These are phyloP conservation scores for Xylariaceae sp. DNA, from an alignment of 2,329 filamentous ascomycete genomes.

Conservation along the genomic window DNA sequence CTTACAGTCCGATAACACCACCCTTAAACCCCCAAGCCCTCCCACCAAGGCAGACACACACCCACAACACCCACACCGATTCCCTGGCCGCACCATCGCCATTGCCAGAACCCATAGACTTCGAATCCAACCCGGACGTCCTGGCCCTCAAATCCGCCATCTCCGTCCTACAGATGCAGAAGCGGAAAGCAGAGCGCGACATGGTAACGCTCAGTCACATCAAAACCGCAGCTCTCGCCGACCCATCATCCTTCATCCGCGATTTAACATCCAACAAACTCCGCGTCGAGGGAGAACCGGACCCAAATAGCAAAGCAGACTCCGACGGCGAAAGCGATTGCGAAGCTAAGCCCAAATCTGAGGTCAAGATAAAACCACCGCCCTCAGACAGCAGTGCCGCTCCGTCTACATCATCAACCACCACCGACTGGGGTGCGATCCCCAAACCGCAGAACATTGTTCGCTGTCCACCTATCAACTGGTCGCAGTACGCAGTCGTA, in stretches of 20 bases:
- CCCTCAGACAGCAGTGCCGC: conserved; percentile 8
- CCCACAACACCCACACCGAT: conserved; percentile 21
- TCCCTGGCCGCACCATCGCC: conserved; percentile 26
- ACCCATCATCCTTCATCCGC: conserved; percentile 68
- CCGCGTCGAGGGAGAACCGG: conserved; percentile 34
- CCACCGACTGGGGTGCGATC: conserved; percentile 54
- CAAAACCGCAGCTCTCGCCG: conserved; percentile 64
- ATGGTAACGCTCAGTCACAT: conserved; percentile 65
- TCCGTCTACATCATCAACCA: conserved; percentile 10
- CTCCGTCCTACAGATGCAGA: conserved; percentile 81
- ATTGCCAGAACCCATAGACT: conserved; percentile 51
- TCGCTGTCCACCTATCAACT: conserved; percentile 86
- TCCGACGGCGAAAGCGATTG: conserved; percentile 13
- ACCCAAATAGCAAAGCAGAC: conserved; percentile 20
- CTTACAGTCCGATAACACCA: conserved; percentile 54
- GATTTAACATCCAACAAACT: conserved; percentile 64
- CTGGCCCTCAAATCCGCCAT: conserved; percentile 84
- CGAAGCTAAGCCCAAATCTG: not conserved
- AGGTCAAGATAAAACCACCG: not conserved
- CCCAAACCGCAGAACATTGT: conserved; percentile 79
- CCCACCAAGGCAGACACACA: conserved; percentile 24
- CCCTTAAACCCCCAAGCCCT: conserved; percentile 39
- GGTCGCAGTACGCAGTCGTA: conserved; percentile 89
- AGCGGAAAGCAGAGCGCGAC: conserved; percentile 71
- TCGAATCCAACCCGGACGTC: conserved; percentile 73